Conservation (phyloP, 331 rosid genomes). For the Malus hybrid region DNA sequence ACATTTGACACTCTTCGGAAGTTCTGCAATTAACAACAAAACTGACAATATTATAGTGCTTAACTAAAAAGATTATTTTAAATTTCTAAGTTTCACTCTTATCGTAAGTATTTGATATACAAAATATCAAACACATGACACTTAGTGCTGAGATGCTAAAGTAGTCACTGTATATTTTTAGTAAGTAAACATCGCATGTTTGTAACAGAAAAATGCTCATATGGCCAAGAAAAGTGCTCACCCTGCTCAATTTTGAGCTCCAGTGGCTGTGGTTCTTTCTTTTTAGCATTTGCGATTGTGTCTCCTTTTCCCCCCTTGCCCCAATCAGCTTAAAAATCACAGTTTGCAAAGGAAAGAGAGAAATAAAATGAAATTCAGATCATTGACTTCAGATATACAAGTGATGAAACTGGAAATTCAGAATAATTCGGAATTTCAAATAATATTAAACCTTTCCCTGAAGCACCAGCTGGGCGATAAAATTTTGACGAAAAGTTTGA, state of each 20-base stretch:
- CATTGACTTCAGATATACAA: background rate
- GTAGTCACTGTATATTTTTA: background rate
- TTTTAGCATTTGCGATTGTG: constrained; percentile 37
- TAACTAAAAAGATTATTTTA: background rate
- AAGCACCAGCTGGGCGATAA: constrained; percentile 35
- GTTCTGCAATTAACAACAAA: constrained; percentile 41
- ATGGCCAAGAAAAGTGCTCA: constrained; percentile 27
- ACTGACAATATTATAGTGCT: background rate
- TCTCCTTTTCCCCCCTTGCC: constrained; percentile 56
- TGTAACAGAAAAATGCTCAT: background rate
- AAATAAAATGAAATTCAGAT: background rate
- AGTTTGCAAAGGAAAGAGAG: constrained; percentile 5
- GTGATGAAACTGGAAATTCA: background rate
- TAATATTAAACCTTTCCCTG: constrained; percentile 31
- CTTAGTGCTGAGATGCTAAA: background rate
- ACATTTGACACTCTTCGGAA: constrained; percentile 64
- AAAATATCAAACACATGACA: background rate
- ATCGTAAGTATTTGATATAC: background rate
- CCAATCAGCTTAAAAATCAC: constrained; percentile 24
- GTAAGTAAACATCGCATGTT: constrained; percentile 1
- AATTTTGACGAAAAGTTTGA: constrained; percentile 19
- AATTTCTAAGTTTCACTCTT: background rate
- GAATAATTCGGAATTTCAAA: background rate
- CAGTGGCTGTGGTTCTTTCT: constrained; percentile 40
- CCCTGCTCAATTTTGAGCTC: constrained; percentile 58